Conservation (phyloP, 139 green algal genomes). For the Protoeuglena noctilucae region DNA sequence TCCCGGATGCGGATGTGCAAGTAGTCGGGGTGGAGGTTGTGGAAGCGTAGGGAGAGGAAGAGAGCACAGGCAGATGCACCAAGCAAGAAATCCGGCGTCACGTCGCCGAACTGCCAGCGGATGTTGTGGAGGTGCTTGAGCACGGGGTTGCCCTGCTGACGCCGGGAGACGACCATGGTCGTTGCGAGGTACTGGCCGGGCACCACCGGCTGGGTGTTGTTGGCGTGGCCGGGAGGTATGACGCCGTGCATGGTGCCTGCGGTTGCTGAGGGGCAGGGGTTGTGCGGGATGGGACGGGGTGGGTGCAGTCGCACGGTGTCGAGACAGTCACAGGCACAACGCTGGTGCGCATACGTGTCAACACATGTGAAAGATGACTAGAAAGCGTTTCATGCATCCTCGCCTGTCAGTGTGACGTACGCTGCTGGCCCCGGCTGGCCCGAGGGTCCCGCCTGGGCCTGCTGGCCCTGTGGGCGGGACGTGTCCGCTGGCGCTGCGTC, state of each 20-base stretch:
- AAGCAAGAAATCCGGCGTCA: constrained; percentile 69
- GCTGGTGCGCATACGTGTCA: too few species aligned
- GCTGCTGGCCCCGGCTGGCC: too few species aligned
- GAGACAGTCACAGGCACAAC: too few species aligned
- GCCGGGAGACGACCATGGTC: constrained; percentile 47
- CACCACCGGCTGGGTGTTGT: not conserved
- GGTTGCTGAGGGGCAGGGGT: too few species aligned
- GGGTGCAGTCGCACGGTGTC: too few species aligned
- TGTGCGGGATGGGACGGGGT: too few species aligned
- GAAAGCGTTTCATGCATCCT: too few species aligned
- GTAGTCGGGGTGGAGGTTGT: constrained; percentile 86
- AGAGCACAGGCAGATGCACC: constrained; percentile 38
- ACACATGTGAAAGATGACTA: too few species aligned
- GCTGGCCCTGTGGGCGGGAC: too few species aligned
- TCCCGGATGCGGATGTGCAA: constrained; percentile 62
- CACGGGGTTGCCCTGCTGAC: constrained; percentile 78
- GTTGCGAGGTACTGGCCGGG: not conserved
- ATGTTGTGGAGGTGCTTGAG: constrained; percentile 72
- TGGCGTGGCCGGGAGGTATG: not conserved
- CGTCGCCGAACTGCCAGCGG: constrained; percentile 48
- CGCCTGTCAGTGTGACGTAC: too few species aligned
- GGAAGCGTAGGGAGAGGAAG: constrained; percentile 71
- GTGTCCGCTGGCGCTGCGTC: too few species aligned
- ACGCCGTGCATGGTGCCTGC: not conserved
- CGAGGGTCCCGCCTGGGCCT: too few species aligned